Conservation (phyloP, 1,284 basidiomycete genomes). For the Ustilago curta region DNA sequence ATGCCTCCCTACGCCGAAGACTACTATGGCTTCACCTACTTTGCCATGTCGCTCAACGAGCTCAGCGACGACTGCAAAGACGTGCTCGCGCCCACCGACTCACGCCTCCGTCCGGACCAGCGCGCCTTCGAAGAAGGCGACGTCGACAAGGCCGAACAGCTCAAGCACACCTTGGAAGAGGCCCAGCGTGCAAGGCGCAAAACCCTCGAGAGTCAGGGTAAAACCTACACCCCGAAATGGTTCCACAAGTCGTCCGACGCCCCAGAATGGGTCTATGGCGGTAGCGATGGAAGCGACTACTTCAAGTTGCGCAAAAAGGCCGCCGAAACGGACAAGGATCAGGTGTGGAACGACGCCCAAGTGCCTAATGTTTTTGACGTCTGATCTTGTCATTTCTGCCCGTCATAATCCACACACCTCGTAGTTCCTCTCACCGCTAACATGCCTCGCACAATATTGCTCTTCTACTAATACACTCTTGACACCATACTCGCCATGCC, state of each 20-base stretch:
- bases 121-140: slow-evolving; percentile 85
- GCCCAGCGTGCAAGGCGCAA: slow-evolving; percentile 70
- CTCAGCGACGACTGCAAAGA: slow-evolving; percentile 74
- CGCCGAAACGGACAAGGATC: slow-evolving; percentile 9
- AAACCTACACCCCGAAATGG: slow-evolving; percentile 53
- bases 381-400: neutral
- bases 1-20: slow-evolving; percentile 61
- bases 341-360: slow-evolving; percentile 21
- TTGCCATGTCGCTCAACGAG: slow-evolving; percentile 68
- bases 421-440: neutral
- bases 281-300: slow-evolving; percentile 52
- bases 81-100: slow-evolving; percentile 84
- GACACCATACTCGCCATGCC: neutral
- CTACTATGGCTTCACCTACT: slow-evolving; percentile 69
- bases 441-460: neutral
- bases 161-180: slow-evolving; percentile 81
- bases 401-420: too few relatives aligned
- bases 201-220: slow-evolving; percentile 69
- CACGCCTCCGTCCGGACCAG: slow-evolving; percentile 85
- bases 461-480: neutral
- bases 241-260: slow-evolving; percentile 57
- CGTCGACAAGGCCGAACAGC: slow-evolving; percentile 79
- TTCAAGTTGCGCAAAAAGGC: slow-evolving; percentile 44
- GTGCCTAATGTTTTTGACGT: slow-evolving; percentile 47
- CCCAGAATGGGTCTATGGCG: slow-evolving; percentile 62